Evolutionary conservation across 192 early-diverging fungal genomes (phyloP), one percentile per base, ranked within the genome.

Genomic region (Linderina pennispora): DNA sequence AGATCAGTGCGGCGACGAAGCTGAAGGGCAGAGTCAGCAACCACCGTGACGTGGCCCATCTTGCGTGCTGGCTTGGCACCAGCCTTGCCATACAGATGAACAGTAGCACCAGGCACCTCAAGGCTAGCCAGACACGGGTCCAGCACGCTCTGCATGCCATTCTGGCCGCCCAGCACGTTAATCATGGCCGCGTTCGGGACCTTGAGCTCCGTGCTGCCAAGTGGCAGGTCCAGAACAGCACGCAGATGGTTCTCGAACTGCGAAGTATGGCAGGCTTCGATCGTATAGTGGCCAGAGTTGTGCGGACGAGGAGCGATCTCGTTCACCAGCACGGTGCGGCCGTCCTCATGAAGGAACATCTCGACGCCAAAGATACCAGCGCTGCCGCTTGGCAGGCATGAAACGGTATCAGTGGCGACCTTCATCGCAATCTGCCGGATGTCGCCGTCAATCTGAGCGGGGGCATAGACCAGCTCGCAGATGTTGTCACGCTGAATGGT

Each of bases 281-380:
- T 95, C 8, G 97, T 97, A 61, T 97, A 97, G 62, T 99, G 97
- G 57, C 97, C 97, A 43, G 93, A 96, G 73, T 99, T 99, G 75
- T 99, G 97, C 18, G 97, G 94, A 7, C 97, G 86, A 26, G 97
- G 97, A 11, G 97, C 97, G 53, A 99, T 94, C 71, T 99, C 97
- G 65, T 99, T 99, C 54, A 99, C 70, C 16, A 91, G 62, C 40
- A 99, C 83, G 4, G 79, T 68, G 31, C 34, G 68, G 57, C 88
- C 93, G 57, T 92, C 80, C n/a, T 76, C 51, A 62, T 97, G 77
- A 44, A 92, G 72, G 58, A 99, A 99, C 90, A 98, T 88, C 65
- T 99, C 97, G 11, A 99, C 94, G 11, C 94, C 97, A 77, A 91
- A 99, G 36, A 97, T 81, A 21, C 97, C 97, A 1, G 87, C 85